Evolutionary conservation across 306 rosid species (phyloP).

Genomic region (Echinosophora koreensis): DNA sequence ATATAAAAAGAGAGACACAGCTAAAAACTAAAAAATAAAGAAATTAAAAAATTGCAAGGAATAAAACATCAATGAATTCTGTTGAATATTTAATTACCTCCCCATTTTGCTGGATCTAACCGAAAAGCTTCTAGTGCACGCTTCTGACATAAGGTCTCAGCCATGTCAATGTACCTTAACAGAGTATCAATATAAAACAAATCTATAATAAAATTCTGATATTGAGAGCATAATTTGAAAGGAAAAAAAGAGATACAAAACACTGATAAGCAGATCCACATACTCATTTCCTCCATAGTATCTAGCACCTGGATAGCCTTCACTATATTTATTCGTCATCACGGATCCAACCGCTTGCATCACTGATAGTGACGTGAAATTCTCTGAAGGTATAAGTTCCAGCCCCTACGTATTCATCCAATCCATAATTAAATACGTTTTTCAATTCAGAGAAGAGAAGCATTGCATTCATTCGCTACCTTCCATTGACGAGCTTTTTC

Average conservation of each 20-base stretch:
- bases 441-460: neutral
- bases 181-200: conserved; percentile 16
- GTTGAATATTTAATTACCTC: conserved; percentile 57
- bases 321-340: conserved; percentile 93
- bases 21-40: neutral
- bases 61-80: conserved; percentile 16
- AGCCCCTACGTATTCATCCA: conserved; percentile 57
- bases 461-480: conserved; percentile 44
- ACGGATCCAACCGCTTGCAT: conserved; percentile 98
- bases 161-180: conserved; percentile 90
- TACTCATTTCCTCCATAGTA: conserved; percentile 97
- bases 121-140: conserved; percentile 86
- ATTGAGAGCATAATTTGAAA: neutral
- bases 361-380: conserved; percentile 85
- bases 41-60: neutral
- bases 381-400: conserved; percentile 90
- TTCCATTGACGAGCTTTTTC: conserved; percentile 97
- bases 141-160: conserved; percentile 85
- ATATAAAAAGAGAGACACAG: neutral
- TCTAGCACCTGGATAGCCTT: conserved; percentile 97
- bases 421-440: too few species aligned
- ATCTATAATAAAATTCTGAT: conserved; percentile 13
- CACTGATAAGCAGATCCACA: conserved; percentile 44
- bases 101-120: conserved; percentile 95
- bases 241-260: neutral